Conservation (phyloP, 2,329 filamentous ascomycete species). For the Chrysoporthe deuterocubensis region DNA sequence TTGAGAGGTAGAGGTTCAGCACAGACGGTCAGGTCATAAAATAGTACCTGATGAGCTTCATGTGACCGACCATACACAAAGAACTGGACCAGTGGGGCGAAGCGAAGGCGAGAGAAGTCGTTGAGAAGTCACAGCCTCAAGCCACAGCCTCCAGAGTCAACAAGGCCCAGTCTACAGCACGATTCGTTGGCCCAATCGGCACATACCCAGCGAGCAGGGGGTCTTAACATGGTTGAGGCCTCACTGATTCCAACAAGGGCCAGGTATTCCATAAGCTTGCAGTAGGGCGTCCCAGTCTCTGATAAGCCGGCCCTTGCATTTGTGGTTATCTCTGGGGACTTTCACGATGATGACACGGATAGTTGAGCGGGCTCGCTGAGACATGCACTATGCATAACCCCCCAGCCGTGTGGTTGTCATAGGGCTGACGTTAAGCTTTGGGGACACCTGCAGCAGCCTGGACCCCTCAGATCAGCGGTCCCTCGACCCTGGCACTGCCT, state of each 20-base stretch:
- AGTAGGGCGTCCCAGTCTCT: neutral
- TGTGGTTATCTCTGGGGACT: neutral
- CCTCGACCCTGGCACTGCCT: constrained; percentile 1
- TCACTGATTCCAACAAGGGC: neutral
- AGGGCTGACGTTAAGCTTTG: constrained; percentile 25
- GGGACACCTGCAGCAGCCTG: constrained; percentile 5
- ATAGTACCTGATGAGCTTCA: neutral
- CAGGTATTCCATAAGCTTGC: neutral
- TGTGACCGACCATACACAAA: neutral
- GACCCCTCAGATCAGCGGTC: constrained; percentile 23
- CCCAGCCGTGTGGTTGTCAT: neutral
- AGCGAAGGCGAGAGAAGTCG: neutral
- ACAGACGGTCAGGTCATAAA: neutral
- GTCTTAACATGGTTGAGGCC: neutral
- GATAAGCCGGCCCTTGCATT: neutral
- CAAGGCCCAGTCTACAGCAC: neutral
- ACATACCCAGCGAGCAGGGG: neutral
- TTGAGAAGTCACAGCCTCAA: neutral
- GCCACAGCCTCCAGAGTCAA: neutral
- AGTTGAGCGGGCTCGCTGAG: no score
- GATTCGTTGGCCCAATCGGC: constrained; percentile 17
- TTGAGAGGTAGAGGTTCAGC: neutral
- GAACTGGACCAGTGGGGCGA: neutral
- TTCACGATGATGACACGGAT: no score
- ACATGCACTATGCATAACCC: neutral